These are phyloP conservation scores for Ceratocystis cubensis DNA, from an alignment of 2,329 filamentous ascomycete genomes.

Conservation along the genomic window DNA sequence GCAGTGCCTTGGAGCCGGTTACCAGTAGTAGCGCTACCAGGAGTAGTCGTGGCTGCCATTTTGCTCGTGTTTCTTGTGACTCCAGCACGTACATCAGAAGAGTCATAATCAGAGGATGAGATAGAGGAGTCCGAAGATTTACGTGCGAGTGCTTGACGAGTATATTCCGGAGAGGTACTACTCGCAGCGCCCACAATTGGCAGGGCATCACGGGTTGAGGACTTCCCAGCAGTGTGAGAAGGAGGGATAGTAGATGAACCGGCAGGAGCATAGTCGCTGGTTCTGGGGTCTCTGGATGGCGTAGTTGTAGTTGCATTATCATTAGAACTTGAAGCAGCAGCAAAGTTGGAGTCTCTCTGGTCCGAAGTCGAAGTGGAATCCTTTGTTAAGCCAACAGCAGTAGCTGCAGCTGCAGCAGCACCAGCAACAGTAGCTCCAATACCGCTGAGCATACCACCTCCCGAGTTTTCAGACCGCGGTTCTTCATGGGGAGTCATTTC, in stretches of 20 bases:
- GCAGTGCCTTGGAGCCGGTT: not conserved
- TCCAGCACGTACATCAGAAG: slow-evolving; percentile 2
- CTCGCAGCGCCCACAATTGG: slow-evolving; percentile 1
- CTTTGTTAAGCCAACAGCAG: slow-evolving; percentile 15
- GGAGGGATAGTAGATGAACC: not conserved
- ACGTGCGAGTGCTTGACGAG: not conserved
- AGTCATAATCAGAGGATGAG: slow-evolving; percentile 14
- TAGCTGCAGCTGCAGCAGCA: slow-evolving; percentile 19
- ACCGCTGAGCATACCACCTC: slow-evolving; percentile 12
- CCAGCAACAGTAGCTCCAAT: slow-evolving; percentile 20
- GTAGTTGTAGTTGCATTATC: not conserved
- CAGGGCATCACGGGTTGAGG: not conserved
- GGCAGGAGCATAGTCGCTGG: not conserved
- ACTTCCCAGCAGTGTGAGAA: not conserved
- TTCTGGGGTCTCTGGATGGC: not conserved
- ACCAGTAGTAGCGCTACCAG: not conserved
- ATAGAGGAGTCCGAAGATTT: not conserved
- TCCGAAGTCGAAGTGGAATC: not conserved
- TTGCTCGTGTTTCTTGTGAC: not conserved
- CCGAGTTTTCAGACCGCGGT: not conserved
- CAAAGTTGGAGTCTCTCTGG: not conserved
- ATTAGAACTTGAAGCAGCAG: not conserved
- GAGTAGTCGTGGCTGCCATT: not conserved
- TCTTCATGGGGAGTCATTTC: not conserved
- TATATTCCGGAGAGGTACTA: not conserved